These are phyloP conservation scores for Hysterium pulicare DNA, from an alignment of 2,329 filamentous ascomycete genomes.

Conservation along the genomic window DNA sequence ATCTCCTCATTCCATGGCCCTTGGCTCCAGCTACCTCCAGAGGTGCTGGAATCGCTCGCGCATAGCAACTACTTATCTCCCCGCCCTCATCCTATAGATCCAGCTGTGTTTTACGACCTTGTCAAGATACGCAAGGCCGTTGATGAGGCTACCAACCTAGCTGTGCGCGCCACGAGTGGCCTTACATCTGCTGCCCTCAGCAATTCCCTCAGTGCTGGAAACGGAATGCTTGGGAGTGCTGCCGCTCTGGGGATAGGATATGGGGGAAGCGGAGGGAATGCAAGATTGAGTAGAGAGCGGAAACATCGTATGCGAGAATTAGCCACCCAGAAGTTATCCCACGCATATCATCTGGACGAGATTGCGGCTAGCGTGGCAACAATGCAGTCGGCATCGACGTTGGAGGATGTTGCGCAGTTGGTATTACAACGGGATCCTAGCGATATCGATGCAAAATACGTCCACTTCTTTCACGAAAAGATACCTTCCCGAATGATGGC, in stretches of 20 bases:
- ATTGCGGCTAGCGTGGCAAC: constrained; percentile 78
- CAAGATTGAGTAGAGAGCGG: constrained; percentile 70
- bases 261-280: constrained; percentile 51
- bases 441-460: constrained; percentile 74
- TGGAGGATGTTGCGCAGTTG: constrained; percentile 71
- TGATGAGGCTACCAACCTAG: constrained; percentile 74
- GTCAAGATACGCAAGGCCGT: constrained; percentile 77
- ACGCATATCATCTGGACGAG: constrained; percentile 77
- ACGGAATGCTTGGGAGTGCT: constrained; percentile 49
- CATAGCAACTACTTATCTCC: constrained; percentile 76
- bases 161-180: constrained; percentile 73
- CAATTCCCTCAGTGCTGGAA: constrained; percentile 51
- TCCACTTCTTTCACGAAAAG: constrained; percentile 92
- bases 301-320: constrained; percentile 78
- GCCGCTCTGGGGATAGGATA: constrained; percentile 58
- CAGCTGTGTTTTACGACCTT: constrained; percentile 77
- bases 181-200: constrained; percentile 63
- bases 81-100: constrained; percentile 72
- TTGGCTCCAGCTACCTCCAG: constrained; percentile 76
- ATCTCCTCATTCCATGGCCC: constrained; percentile 81
- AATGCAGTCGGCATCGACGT: constrained; percentile 74
- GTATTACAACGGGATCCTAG: constrained; percentile 68
- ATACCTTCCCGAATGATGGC: constrained; percentile 72
- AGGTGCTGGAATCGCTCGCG: constrained; percentile 74
- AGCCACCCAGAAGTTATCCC: constrained; percentile 71